Evolutionary conservation across 768 basidiomycete genomes (phyloP).

Genomic region (Suillus subalutaceus): DNA sequence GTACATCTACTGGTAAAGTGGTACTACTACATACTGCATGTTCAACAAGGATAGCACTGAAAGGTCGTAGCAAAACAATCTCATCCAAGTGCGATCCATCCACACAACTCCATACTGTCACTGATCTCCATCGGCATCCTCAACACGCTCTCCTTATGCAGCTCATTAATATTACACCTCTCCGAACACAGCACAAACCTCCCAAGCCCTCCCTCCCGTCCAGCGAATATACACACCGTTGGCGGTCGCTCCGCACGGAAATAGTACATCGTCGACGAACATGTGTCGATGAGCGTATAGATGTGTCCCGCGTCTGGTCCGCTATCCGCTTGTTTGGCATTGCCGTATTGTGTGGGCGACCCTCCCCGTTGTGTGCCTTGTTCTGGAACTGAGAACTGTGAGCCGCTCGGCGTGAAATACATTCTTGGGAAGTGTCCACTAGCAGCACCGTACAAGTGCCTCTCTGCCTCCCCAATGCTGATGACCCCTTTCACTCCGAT

Average conservation of each 20-base stretch:
- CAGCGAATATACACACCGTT: slow-evolving; percentile 17
- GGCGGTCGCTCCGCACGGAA: background rate
- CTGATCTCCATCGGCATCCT: too few relatives aligned
- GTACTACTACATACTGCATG: too few relatives aligned
- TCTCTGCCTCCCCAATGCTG: slow-evolving; percentile 10
- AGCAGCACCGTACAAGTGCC: slow-evolving; percentile 18
- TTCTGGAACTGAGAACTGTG: slow-evolving; percentile 11
- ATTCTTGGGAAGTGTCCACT: slow-evolving; percentile 9
- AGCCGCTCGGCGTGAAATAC: slow-evolving; percentile 10
- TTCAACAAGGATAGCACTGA: background rate
- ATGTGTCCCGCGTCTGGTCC: slow-evolving; percentile 6
- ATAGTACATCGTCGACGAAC: slow-evolving; percentile 17
- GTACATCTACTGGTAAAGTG: too few relatives aligned
- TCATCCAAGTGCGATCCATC: too few relatives aligned
- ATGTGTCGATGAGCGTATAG: slow-evolving; percentile 22
- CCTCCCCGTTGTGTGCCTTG: slow-evolving; percentile 10
- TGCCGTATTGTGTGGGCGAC: slow-evolving; percentile 3
- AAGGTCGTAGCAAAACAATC: too few relatives aligned
- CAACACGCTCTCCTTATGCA: too few relatives aligned
- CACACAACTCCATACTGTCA: too few relatives aligned
- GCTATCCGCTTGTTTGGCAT: slow-evolving; percentile 2
- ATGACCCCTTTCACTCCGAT: slow-evolving; percentile 23
- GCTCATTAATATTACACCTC: too few relatives aligned
- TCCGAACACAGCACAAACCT: slow-evolving; percentile 24
- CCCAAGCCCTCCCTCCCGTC: slow-evolving; percentile 25